Percentiles rank a stretch among this genome's conserved stretches.
phyloP scores from a whole-genome alignment of 192 early-diverging fungal species.

The Coemansia sp. region DNA sequence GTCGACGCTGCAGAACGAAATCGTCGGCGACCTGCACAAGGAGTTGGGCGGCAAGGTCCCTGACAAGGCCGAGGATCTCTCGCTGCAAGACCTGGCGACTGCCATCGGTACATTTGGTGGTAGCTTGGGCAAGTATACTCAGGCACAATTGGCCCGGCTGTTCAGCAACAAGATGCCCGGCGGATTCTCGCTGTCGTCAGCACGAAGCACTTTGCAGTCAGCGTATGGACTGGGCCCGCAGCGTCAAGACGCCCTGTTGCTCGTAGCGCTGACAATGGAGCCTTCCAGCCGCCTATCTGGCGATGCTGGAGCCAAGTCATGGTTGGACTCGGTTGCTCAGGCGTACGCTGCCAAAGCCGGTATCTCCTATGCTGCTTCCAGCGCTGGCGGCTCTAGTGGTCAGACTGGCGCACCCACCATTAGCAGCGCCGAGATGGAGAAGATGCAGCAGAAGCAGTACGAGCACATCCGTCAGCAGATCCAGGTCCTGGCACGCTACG shows the following conservation, averaged over 20 bases:
- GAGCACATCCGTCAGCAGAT: constrained; percentile 78
- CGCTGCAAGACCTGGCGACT: constrained; percentile 77
- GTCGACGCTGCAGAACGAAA: constrained; percentile 94
- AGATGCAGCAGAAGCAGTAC: constrained; percentile 72
- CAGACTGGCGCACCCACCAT: constrained; percentile 61
- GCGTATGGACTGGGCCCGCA: constrained; percentile 81
- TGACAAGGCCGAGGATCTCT: constrained; percentile 90
- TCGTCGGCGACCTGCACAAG: constrained; percentile 90
- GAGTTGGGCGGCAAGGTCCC: constrained; percentile 86
- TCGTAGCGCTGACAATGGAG: constrained; percentile 78
- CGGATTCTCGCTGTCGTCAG: constrained; percentile 79
- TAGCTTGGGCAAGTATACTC: constrained; percentile 77
- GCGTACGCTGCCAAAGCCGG: constrained; percentile 76
- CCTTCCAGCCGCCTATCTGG: constrained; percentile 74
- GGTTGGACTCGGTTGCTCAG: constrained; percentile 72
- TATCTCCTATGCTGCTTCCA: constrained; percentile 54
- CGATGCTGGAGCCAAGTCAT: constrained; percentile 81
- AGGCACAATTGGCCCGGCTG: constrained; percentile 72
- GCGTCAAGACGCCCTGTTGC: constrained; percentile 71
- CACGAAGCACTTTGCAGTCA: constrained; percentile 67
- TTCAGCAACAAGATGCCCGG: constrained; percentile 90
- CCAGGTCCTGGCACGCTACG: constrained; percentile 77
- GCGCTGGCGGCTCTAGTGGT: constrained; percentile 50
- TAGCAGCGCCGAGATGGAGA: constrained; percentile 86
- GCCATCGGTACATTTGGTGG: constrained; percentile 65